These are phyloP conservation scores for Candida rishiriensis DNA, from an alignment of 805 yeast genomes.

Conservation along the genomic window DNA sequence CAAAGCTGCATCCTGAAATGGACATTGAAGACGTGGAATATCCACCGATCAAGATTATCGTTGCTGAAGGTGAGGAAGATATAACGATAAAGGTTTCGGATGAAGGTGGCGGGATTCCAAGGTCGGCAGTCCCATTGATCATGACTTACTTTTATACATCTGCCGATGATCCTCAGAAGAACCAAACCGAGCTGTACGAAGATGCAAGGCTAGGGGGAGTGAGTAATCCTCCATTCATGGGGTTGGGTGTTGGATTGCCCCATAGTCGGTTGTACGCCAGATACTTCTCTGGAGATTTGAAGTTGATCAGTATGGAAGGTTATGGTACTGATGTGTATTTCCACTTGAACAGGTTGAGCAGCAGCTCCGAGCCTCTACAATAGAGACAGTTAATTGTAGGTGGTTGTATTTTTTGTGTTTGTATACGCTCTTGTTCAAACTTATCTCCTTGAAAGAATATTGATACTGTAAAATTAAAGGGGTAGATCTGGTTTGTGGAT, in stretches of 20 bases:
- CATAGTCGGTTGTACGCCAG: constrained; percentile 81
- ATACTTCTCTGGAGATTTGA: constrained; percentile 87
- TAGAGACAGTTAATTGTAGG: constrained; percentile 10
- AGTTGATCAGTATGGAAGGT: constrained; percentile 87
- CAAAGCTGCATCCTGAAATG: constrained; percentile 46
- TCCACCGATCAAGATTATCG: constrained; percentile 83
- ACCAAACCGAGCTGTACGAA: constrained; percentile 17
- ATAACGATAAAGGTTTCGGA: constrained; percentile 87
- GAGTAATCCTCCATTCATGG: constrained; percentile 83
- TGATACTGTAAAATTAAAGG: too few species aligned
- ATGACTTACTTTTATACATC: constrained; percentile 94
- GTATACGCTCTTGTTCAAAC: too few species aligned
- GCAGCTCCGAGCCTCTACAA: constrained; percentile 67
- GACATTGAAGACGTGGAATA: constrained; percentile 60
- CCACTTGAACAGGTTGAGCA: constrained; percentile 75
- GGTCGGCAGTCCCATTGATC: constrained; percentile 75
- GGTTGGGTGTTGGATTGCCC: constrained; percentile 89
- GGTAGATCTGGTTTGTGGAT: too few species aligned
- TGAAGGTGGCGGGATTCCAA: constrained; percentile 91
- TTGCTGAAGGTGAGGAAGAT: constrained; percentile 85
- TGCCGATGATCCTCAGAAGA: constrained; percentile 39
- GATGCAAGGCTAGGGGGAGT: constrained; percentile 6
- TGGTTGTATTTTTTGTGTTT: not conserved
- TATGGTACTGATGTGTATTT: constrained; percentile 91
- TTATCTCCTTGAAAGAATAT: too few species aligned